phyloP scores from a whole-genome alignment of 495 filamentous ascomycete genomes.

The Amorphotheca resinae region DNA sequence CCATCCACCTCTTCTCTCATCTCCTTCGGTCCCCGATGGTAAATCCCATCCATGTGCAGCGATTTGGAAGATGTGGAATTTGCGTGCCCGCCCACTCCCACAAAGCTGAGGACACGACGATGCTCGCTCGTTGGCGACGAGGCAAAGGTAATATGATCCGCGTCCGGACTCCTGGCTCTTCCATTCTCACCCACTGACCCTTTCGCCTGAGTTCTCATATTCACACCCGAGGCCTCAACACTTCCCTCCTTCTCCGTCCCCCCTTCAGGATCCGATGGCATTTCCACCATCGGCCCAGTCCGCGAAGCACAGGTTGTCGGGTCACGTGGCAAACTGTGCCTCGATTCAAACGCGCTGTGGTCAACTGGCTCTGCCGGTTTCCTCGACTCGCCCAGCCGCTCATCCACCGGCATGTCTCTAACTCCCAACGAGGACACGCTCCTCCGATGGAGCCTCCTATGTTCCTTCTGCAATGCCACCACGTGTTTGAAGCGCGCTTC shows the following conservation, averaged over 20 bases:
- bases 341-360: constrained; percentile 2
- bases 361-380: constrained; percentile 3
- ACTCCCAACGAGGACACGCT: background rate
- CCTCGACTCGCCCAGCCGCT: background rate
- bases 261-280: background rate
- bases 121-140: background rate
- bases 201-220: background rate
- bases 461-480: constrained; percentile 34
- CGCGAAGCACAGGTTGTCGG: background rate
- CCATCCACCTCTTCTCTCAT: background rate
- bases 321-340: constrained; percentile 6
- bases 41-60: background rate
- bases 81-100: constrained; percentile 13
- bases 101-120: constrained; percentile 10
- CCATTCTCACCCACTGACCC: background rate
- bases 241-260: background rate
- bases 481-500: constrained; percentile 51
- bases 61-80: constrained; percentile 8
- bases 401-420: background rate
- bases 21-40: background rate
- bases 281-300: background rate
- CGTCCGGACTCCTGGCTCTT: background rate
- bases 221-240: no score
- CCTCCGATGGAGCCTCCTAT: background rate
- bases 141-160: background rate